Conservation (phyloP, 495 filamentous ascomycete species). For the Penicillium argentinense region DNA sequence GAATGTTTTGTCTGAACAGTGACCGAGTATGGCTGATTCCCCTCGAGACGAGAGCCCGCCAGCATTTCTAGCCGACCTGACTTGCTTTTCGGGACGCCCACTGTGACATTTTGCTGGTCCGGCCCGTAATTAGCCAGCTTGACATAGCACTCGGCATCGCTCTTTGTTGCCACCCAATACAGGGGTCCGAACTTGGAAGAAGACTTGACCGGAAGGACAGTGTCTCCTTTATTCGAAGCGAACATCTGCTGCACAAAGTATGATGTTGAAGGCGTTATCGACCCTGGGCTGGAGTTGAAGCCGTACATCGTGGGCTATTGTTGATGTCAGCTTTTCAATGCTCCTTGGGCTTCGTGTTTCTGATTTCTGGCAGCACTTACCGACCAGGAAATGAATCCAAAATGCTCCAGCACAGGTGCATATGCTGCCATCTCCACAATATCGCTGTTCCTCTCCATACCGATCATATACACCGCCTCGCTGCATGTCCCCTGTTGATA, state of each 20-base stretch:
- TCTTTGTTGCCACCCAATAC: constrained; percentile 58
- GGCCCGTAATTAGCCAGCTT: constrained; percentile 36
- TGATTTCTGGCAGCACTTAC: constrained; percentile 19
- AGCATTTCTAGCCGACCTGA: constrained; percentile 30
- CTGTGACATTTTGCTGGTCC: constrained; percentile 20
- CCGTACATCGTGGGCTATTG: constrained; percentile 39
- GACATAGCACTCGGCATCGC: constrained; percentile 29
- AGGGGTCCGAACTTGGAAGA: constrained; percentile 48
- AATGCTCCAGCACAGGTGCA: constrained; percentile 47
- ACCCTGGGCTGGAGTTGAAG: constrained; percentile 48
- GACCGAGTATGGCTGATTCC: constrained; percentile 25
- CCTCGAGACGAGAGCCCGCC: constrained; percentile 17
- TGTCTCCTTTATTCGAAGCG: constrained; percentile 52
- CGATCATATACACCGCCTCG: constrained; percentile 68
- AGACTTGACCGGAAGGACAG: constrained; percentile 50
- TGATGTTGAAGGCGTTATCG: constrained; percentile 35
- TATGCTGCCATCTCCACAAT: constrained; percentile 55
- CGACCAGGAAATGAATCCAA: constrained; percentile 44
- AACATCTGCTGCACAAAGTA: constrained; percentile 48
- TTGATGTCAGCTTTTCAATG: neutral
- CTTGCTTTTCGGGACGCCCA: constrained; percentile 25
- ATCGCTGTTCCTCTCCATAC: constrained; percentile 65
- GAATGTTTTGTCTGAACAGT: constrained; percentile 14
- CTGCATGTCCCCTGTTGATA: constrained; percentile 58
- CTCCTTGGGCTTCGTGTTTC: neutral